Evolutionary conservation across 2,329 filamentous ascomycete genomes (phyloP).

Genomic region (Pestalotiopsis sp.): DNA sequence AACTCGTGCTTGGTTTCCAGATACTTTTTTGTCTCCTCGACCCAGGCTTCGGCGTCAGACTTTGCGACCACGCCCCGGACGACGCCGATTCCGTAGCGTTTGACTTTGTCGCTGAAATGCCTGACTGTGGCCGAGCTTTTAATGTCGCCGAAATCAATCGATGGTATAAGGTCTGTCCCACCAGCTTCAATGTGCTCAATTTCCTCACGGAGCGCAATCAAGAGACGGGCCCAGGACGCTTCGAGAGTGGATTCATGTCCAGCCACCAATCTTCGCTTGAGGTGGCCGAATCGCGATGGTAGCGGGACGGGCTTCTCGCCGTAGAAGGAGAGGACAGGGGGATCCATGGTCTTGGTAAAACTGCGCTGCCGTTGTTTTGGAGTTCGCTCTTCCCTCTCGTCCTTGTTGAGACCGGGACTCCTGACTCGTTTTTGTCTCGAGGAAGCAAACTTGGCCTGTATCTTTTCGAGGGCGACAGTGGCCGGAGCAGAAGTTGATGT

Average conservation of each 20-base stretch:
- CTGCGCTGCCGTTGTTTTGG: constrained; percentile 33
- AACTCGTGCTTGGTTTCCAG: constrained; percentile 51
- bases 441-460: constrained; percentile 15
- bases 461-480: constrained; percentile 14
- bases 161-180: constrained; percentile 57
- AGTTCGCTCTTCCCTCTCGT: constrained; percentile 33
- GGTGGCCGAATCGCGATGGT: constrained; percentile 58
- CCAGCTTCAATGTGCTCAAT: constrained; percentile 54
- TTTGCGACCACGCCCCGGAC: constrained; percentile 66
- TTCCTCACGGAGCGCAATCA: constrained; percentile 54
- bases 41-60: constrained; percentile 58
- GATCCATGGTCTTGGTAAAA: constrained; percentile 44
- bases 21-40: constrained; percentile 63
- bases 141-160: constrained; percentile 57
- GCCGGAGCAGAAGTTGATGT: constrained; percentile 21
- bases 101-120: constrained; percentile 59
- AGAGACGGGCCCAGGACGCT: constrained; percentile 57
- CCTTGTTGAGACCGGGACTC: constrained; percentile 21
- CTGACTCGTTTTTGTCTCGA: constrained; percentile 31
- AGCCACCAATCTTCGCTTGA: constrained; percentile 57
- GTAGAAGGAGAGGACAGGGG: constrained; percentile 59
- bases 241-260: constrained; percentile 58
- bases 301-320: constrained; percentile 60
- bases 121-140: constrained; percentile 49
- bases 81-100: constrained; percentile 67